Evolutionary conservation across 2,329 filamentous ascomycete genomes (phyloP).

Genomic region (Calonectria hawksworthii): DNA sequence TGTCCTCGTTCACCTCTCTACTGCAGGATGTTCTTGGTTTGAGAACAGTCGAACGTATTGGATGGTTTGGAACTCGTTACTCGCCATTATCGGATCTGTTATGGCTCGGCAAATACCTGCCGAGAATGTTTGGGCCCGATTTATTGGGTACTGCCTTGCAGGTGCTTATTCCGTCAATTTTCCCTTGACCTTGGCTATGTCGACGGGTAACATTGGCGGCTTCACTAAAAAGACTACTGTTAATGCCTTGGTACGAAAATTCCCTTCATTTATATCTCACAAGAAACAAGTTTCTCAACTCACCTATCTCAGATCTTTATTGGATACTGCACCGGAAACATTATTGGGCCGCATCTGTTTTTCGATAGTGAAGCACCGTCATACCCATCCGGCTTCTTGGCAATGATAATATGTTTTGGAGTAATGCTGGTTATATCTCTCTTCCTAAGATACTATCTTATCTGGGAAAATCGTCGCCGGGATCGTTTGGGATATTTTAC

Average conservation of each 20-base stretch:
- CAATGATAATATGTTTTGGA: slow-evolving; percentile 72
- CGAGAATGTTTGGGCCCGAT: slow-evolving; percentile 39
- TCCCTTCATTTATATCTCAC: neutral
- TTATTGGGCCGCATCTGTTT: slow-evolving; percentile 73
- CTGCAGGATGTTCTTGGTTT: slow-evolving; percentile 36
- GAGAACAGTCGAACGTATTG: slow-evolving; percentile 43
- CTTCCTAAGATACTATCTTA: slow-evolving; percentile 65
- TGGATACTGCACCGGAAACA: slow-evolving; percentile 72
- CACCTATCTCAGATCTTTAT: slow-evolving; percentile 59
- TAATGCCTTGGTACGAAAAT: slow-evolving; percentile 59
- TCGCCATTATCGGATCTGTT: slow-evolving; percentile 32
- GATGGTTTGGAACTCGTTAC: slow-evolving; percentile 34
- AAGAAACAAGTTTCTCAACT: neutral
- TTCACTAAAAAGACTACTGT: slow-evolving; percentile 74
- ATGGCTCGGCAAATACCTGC: slow-evolving; percentile 39
- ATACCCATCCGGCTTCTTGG: slow-evolving; percentile 73
- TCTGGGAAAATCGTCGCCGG: slow-evolving; percentile 61
- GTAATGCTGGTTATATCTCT: slow-evolving; percentile 58
- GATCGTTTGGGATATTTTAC: neutral
- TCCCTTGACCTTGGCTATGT: slow-evolving; percentile 66
- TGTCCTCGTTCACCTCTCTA: slow-evolving; percentile 40
- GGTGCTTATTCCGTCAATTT: slow-evolving; percentile 63
- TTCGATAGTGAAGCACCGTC: slow-evolving; percentile 66
- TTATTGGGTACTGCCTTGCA: slow-evolving; percentile 61
- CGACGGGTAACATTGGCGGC: slow-evolving; percentile 71